A percentile compares a stretch with the other conserved stretches of the same genome.
Conservation (phyloP, 768 basidiomycete genomes). For the Tylopilus sp. region DNA sequence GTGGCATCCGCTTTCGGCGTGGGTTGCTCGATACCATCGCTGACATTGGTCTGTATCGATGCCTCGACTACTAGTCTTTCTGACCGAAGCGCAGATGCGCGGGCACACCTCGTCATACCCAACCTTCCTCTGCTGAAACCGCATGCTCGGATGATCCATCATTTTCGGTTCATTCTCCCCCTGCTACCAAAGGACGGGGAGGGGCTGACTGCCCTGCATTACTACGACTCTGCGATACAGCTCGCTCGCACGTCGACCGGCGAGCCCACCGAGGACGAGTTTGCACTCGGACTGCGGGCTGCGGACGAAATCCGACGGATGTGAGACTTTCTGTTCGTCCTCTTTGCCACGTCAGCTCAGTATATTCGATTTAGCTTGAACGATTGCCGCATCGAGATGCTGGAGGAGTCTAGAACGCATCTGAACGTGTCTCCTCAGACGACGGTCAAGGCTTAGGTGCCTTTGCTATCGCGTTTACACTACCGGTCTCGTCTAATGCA, state of each 20-base stretch:
- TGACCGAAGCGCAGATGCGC: slow-evolving; percentile 45
- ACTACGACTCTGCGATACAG: slow-evolving; percentile 76
- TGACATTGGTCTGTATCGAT: slow-evolving; percentile 53
- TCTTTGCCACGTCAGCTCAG: background rate
- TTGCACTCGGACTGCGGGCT: slow-evolving; percentile 57
- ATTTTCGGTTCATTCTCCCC: slow-evolving; percentile 73
- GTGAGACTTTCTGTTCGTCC: slow-evolving; percentile 33
- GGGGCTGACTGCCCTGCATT: slow-evolving; percentile 66
- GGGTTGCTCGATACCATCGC: slow-evolving; percentile 68
- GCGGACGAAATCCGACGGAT: slow-evolving; percentile 58
- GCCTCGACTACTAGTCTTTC: background rate
- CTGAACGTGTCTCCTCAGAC: slow-evolving; percentile 25
- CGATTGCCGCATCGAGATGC: slow-evolving; percentile 64
- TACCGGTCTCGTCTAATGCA: slow-evolving; percentile 33
- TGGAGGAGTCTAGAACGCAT: slow-evolving; percentile 51
- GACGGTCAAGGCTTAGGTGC: slow-evolving; percentile 9
- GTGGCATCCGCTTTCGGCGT: slow-evolving; percentile 61
- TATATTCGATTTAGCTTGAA: slow-evolving; percentile 41
- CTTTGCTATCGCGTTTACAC: background rate
- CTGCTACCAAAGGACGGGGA: slow-evolving; percentile 57
- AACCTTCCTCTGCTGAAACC: slow-evolving; percentile 67
- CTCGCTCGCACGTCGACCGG: slow-evolving; percentile 57
- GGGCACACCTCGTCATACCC: slow-evolving; percentile 72
- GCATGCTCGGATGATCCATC: slow-evolving; percentile 73
- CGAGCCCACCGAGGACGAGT: slow-evolving; percentile 68